A percentile compares a stretch with the other conserved stretches of the same genome.
Conservation (phyloP, 495 filamentous ascomycete species). For the Lasiosphaeris hirsuta region DNA sequence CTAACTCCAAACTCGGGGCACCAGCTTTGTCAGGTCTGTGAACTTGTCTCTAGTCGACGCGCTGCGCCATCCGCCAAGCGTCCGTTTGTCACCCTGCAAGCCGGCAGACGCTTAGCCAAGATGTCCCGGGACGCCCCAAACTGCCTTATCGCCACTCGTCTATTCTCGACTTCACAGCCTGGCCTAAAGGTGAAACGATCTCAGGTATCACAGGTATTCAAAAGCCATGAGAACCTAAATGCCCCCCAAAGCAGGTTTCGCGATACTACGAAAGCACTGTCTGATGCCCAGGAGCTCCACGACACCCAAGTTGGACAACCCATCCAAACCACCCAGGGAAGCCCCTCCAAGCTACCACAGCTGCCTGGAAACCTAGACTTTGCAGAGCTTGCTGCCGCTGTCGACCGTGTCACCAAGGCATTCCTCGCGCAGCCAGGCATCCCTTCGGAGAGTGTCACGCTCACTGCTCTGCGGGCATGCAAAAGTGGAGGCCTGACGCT, state of each 20-base stretch:
- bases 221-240: slow-evolving; percentile 1
- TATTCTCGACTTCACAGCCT: slow-evolving; percentile 21
- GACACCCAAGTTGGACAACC: too few relatives aligned
- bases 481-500: slow-evolving; percentile 20
- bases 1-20: slow-evolving; percentile 17
- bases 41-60: slow-evolving; percentile 19
- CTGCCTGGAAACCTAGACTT: slow-evolving; percentile 11
- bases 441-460: slow-evolving; percentile 30
- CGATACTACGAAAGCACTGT: background rate
- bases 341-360: background rate
- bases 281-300: background rate
- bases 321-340: too few relatives aligned
- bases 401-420: slow-evolving; percentile 29
- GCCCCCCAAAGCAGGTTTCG: slow-evolving; percentile 15
- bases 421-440: slow-evolving; percentile 30
- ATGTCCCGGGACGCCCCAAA: slow-evolving; percentile 11
- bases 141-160: slow-evolving; percentile 19
- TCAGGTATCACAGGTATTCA: slow-evolving; percentile 3
- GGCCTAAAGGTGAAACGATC: slow-evolving; percentile 22
- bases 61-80: slow-evolving; percentile 19
- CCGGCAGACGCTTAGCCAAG: slow-evolving; percentile 17
- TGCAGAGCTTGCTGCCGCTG: slow-evolving; percentile 19
- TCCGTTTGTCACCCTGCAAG: slow-evolving; percentile 19
- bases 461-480: slow-evolving; percentile 31
- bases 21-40: slow-evolving; percentile 28